Evolutionary conservation across 208 protist species (phyloP).

Genomic region (Willaertia magna): DNA sequence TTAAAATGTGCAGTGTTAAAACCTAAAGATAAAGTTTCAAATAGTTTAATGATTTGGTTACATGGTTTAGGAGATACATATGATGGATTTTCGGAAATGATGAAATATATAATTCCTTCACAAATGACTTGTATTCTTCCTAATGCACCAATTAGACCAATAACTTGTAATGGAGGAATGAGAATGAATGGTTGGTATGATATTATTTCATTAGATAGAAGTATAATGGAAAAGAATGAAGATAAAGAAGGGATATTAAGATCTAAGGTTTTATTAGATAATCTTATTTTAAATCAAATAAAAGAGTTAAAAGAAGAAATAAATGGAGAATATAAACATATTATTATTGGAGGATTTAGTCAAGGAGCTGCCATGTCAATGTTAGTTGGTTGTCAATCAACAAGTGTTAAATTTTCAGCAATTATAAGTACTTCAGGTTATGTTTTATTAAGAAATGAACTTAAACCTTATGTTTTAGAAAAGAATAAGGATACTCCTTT

Average conservation of each 20-base stretch:
- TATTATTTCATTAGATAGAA: not conserved
- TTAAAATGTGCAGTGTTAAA: not conserved
- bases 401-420: not conserved
- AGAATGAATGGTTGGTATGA: not conserved
- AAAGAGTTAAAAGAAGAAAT: no score
- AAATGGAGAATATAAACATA: no score
- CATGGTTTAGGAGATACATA: not conserved
- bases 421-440: not conserved
- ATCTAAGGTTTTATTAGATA: not conserved
- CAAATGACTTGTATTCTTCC: not conserved
- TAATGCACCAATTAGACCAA: not conserved
- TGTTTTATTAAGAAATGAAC: not conserved
- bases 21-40: not conserved
- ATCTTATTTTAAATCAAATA: not conserved
- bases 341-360: not conserved
- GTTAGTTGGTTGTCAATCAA: not conserved
- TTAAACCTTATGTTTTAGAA: not conserved
- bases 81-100: not conserved
- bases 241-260: not conserved
- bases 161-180: not conserved
- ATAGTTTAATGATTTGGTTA: not conserved
- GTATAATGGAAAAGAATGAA: not conserved
- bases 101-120: not conserved
- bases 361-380: slow-evolving; percentile 5
- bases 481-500: not conserved